Evolutionary conservation across 176 grass and related monocot species (phyloP).

Genomic region (Otatea glauca): DNA sequence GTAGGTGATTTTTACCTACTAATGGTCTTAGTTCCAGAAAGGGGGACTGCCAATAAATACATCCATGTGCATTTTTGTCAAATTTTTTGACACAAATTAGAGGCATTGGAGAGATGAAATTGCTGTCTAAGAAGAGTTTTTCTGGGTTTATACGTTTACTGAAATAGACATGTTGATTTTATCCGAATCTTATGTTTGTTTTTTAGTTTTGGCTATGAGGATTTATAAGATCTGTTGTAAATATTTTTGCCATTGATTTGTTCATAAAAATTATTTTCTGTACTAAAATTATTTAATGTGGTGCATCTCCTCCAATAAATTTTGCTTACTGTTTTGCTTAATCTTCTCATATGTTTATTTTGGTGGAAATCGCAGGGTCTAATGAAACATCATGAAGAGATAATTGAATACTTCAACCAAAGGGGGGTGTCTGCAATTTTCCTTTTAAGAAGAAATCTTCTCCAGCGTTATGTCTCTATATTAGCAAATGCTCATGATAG

Average conservation of each 20-base stretch:
- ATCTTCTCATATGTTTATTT: slow-evolving; percentile 26
- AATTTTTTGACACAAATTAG: not conserved
- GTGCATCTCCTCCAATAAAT: slow-evolving; percentile 15
- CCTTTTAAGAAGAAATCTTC: slow-evolving; percentile 88
- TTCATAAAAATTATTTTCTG: not conserved
- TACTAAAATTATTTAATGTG: not conserved
- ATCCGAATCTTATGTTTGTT: not conserved
- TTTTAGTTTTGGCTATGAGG: not conserved
- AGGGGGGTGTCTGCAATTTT: slow-evolving; percentile 85
- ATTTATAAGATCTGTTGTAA: not conserved
- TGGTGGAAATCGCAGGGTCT: slow-evolving; percentile 65
- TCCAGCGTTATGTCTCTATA: slow-evolving; percentile 80
- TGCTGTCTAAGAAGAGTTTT: not conserved
- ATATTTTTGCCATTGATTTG: not conserved
- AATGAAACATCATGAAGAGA: slow-evolving; percentile 69
- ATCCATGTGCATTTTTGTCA: not conserved
- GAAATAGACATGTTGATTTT: slow-evolving; percentile 31
- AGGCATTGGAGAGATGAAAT: not conserved
- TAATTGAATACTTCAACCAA: slow-evolving; percentile 80
- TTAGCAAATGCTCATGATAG: slow-evolving; percentile 85
- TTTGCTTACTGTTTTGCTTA: not conserved
- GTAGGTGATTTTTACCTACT: not conserved
- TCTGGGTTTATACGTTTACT: slow-evolving; percentile 17
- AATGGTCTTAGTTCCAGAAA: slow-evolving; percentile 2
- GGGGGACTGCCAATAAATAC: not conserved